Percentiles rank a stretch among this genome's conserved stretches.
Conservation (phyloP, 495 filamentous ascomycete species). For the Penicillium herquei region DNA sequence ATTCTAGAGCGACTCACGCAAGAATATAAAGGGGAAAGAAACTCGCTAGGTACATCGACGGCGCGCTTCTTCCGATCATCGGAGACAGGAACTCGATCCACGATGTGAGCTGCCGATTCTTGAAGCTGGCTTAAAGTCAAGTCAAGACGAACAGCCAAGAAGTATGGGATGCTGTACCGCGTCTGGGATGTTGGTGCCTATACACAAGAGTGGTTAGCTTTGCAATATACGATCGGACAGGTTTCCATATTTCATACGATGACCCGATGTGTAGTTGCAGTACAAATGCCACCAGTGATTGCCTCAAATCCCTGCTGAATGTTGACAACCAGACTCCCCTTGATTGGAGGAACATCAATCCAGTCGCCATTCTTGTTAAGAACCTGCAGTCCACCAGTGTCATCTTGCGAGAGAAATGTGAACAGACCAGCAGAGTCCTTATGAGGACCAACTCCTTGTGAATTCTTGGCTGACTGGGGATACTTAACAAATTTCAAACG, state of each 20-base stretch:
- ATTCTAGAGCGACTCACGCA: conserved; percentile 30
- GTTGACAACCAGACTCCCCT: conserved; percentile 53
- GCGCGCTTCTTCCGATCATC: conserved; percentile 38
- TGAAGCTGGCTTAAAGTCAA: conserved; percentile 61
- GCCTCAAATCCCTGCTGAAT: conserved; percentile 88
- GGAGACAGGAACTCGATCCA: conserved; percentile 31
- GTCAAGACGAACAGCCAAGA: conserved; percentile 82
- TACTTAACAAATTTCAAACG: conserved; percentile 95
- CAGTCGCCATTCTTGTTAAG: conserved; percentile 49
- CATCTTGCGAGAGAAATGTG: conserved; percentile 55
- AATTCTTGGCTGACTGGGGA: conserved; percentile 64
- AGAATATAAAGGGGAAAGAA: conserved; percentile 39
- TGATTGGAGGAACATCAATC: conserved; percentile 48
- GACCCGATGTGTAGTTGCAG: conserved; percentile 83
- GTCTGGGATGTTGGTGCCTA: conserved; percentile 45
- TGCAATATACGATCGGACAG: background rate
- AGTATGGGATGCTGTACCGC: conserved; percentile 83
- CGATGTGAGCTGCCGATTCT: conserved; percentile 38
- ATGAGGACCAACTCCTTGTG: conserved; percentile 80
- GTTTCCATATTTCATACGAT: conserved; percentile 22
- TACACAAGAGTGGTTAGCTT: background rate
- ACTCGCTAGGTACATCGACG: conserved; percentile 45
- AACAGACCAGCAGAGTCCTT: conserved; percentile 77
- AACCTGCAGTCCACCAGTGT: conserved; percentile 49
- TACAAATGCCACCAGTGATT: conserved; percentile 82